These are phyloP conservation scores for Syncephalis fuscata DNA, from an alignment of 371 early-diverging fungal genomes.

Conservation along the genomic window DNA sequence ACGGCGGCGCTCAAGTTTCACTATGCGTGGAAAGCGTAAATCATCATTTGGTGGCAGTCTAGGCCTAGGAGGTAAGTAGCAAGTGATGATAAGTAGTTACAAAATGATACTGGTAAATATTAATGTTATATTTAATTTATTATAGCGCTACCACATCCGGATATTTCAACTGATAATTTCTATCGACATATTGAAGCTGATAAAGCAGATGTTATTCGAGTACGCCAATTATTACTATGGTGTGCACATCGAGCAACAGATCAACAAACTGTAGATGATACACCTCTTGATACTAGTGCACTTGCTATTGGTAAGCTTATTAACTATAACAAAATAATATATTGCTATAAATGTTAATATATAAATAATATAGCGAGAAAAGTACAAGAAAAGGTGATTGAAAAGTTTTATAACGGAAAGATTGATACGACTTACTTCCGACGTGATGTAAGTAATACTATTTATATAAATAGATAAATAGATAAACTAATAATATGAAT, in stretches of 20 bases:
- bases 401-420: constrained; percentile 14
- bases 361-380: constrained; percentile 15
- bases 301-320: constrained; percentile 2
- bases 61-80: background rate
- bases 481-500: too few relatives aligned
- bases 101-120: background rate
- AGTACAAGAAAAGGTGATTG: constrained; percentile 25
- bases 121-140: background rate
- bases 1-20: constrained; percentile 41
- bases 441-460: constrained; percentile 11
- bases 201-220: constrained; percentile 39
- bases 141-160: constrained; percentile 38
- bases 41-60: constrained; percentile 26
- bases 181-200: constrained; percentile 53
- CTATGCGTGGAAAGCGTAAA: constrained; percentile 45
- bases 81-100: background rate
- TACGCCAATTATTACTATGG: constrained; percentile 53
- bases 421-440: constrained; percentile 37
- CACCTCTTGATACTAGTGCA: constrained; percentile 5
- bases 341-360: too few relatives aligned
- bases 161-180: constrained; percentile 25
- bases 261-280: constrained; percentile 8
- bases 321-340: too few relatives aligned
- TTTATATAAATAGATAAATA: too few relatives aligned
- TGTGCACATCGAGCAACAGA: constrained; percentile 19